Evolutionary conservation across 2,329 filamentous ascomycete species (phyloP).

Genomic region (Phialocephala subalpina): DNA sequence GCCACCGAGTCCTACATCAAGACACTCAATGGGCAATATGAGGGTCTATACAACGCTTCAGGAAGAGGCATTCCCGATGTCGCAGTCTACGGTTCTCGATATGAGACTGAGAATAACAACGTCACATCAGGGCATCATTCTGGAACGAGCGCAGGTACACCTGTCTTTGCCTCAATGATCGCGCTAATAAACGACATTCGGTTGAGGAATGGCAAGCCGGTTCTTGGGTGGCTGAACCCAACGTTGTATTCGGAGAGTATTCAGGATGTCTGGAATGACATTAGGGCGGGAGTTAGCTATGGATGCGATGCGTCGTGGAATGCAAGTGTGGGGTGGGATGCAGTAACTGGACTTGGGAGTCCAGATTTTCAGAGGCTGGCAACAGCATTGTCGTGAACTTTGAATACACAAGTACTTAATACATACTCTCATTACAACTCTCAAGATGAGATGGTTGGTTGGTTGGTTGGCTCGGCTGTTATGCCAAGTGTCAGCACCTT

Average conservation of each 20-base stretch:
- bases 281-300: slow-evolving; percentile 40
- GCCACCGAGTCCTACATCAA: slow-evolving; percentile 17
- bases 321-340: slow-evolving; percentile 52
- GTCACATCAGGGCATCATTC: slow-evolving; percentile 22
- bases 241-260: slow-evolving; percentile 57
- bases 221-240: slow-evolving; percentile 44
- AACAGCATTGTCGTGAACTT: not conserved
- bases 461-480: not conserved
- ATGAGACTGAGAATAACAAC: slow-evolving; percentile 21
- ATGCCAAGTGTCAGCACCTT: not conserved
- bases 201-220: slow-evolving; percentile 21
- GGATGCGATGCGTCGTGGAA: slow-evolving; percentile 45
- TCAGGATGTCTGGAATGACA: slow-evolving; percentile 48
- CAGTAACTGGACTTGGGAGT: slow-evolving; percentile 52
- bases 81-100: slow-evolving; percentile 20
- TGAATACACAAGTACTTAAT: slow-evolving; percentile 7
- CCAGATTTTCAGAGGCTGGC: slow-evolving; percentile 19
- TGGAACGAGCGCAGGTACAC: slow-evolving; percentile 51
- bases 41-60: slow-evolving; percentile 44
- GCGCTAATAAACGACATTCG: slow-evolving; percentile 27
- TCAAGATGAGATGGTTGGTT: not conserved
- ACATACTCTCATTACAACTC: not conserved
- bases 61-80: slow-evolving; percentile 62
- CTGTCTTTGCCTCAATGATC: slow-evolving; percentile 64
- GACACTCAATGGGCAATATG: slow-evolving; percentile 18